Conservation (phyloP, 129 eudicot species). For the Chrysanthemum seticuspe region DNA sequence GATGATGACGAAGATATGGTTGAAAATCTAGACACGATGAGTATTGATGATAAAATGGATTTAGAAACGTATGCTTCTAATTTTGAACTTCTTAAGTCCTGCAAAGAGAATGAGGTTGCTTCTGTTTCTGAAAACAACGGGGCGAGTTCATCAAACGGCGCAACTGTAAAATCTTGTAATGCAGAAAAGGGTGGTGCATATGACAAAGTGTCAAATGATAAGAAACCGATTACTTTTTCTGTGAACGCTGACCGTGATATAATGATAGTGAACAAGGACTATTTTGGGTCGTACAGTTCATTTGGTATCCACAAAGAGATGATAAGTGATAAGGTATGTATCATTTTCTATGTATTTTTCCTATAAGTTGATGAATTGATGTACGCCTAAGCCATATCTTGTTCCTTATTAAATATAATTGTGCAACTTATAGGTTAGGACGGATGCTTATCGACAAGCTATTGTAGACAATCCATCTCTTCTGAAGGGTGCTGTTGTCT, state of each 20-base stretch:
- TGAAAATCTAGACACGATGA: slow-evolving; percentile 16
- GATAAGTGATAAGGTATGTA: slow-evolving; percentile 85
- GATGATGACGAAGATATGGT: slow-evolving; percentile 54
- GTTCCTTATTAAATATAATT: neutral
- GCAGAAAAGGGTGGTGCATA: too few relatives aligned
- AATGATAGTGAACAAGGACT: slow-evolving; percentile 56
- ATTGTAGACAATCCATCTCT: slow-evolving; percentile 81
- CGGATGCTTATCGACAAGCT: slow-evolving; percentile 83
- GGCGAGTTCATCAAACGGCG: neutral
- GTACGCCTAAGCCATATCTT: too few relatives aligned
- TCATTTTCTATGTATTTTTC: neutral
- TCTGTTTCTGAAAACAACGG: slow-evolving; percentile 20
- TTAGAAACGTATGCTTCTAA: slow-evolving; percentile 18
- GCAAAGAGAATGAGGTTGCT: slow-evolving; percentile 38
- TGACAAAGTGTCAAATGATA: too few relatives aligned
- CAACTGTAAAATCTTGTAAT: too few relatives aligned
- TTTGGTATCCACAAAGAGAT: slow-evolving; percentile 90
- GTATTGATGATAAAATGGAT: slow-evolving; percentile 35
- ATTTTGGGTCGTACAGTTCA: slow-evolving; percentile 79
- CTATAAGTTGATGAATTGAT: neutral
- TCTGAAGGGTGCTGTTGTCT: slow-evolving; percentile 58
- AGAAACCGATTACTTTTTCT: too few relatives aligned
- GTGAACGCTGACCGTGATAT: too few relatives aligned
- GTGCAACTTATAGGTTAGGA: slow-evolving; percentile 60
- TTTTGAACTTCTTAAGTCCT: slow-evolving; percentile 10